phyloP scores from a whole-genome alignment of 2,329 filamentous ascomycete species.

The Sporothrix euskadiensis region DNA sequence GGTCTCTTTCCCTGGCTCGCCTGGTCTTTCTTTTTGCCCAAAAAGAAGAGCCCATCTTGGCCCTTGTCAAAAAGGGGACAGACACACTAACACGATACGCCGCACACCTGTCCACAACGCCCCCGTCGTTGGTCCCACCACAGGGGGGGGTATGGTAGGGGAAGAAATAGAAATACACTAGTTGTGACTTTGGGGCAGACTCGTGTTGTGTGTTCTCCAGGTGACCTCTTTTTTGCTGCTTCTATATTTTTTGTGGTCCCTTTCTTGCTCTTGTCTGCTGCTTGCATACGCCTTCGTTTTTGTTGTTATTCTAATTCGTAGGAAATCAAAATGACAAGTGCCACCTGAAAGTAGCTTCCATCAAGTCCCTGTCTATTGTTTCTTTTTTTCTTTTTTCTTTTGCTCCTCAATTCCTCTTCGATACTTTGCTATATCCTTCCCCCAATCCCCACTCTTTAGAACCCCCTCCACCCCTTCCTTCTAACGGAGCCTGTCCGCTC shows the following conservation, averaged over 20 bases:
- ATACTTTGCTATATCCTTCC: background rate
- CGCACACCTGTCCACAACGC: conserved; percentile 3
- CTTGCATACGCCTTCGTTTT: background rate
- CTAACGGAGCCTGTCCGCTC: background rate
- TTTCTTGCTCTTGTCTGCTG: background rate
- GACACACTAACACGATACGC: conserved; percentile 19
- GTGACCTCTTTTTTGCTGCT: conserved; percentile 6
- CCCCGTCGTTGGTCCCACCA: conserved; percentile 2
- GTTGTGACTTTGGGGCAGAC: conserved; percentile 18
- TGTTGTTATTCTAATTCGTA: conserved; percentile 15
- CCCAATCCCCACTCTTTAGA: conserved; percentile 28
- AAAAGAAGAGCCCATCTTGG: background rate
- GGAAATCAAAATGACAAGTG: background rate
- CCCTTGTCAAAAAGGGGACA: conserved; percentile 10
- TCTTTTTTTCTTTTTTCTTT: too few relatives aligned
- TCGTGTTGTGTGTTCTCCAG: conserved; percentile 20
- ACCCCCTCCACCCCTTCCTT: background rate
- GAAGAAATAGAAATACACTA: background rate
- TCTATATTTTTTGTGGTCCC: background rate
- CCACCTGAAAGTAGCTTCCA: background rate
- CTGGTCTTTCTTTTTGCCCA: background rate
- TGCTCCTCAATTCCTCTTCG: background rate
- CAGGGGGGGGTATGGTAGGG: background rate
- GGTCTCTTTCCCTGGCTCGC: background rate
- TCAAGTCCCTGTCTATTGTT: too few relatives aligned